Percentiles rank a stretch among this genome's conserved stretches.
These are phyloP conservation scores for Pseudogymnoascus sp. DNA, from an alignment of 2,329 filamentous ascomycete species.

Conservation along the genomic window DNA sequence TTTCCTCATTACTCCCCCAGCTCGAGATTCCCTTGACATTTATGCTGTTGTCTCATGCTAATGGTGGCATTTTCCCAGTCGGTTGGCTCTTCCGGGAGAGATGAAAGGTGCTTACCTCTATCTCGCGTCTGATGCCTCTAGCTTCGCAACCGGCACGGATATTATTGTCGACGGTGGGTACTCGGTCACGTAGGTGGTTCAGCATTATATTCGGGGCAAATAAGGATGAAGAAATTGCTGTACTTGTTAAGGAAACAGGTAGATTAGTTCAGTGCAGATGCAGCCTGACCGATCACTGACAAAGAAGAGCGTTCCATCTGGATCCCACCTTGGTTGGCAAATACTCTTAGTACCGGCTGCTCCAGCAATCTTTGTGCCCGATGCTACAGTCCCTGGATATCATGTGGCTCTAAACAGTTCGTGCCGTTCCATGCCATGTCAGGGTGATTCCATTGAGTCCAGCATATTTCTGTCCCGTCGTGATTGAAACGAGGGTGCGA, in stretches of 20 bases:
- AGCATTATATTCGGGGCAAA: not conserved
- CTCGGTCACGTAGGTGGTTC: conserved; percentile 26
- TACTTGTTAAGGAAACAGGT: conserved; percentile 33
- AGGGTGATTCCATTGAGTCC: conserved; percentile 49
- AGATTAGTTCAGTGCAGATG: conserved; percentile 36
- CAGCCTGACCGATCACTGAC: conserved; percentile 38
- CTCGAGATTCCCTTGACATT: no score
- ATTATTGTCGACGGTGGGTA: conserved; percentile 44
- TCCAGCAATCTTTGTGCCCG: conserved; percentile 35
- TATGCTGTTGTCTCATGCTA: no score
- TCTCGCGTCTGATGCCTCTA: conserved; percentile 38
- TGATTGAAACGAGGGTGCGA: conserved; percentile 41
- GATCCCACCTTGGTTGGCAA: conserved; percentile 44
- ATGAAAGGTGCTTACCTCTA: conserved; percentile 51
- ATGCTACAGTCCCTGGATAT: conserved; percentile 29
- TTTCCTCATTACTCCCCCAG: no score
- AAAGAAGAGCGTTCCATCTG: conserved; percentile 42
- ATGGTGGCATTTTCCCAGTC: no score
- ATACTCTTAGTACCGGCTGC: conserved; percentile 34
- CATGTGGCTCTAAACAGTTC: conserved; percentile 39
- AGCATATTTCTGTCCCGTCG: conserved; percentile 40
- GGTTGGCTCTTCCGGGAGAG: conserved; percentile 29
- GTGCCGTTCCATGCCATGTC: conserved; percentile 44
- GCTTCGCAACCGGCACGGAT: conserved; percentile 43
- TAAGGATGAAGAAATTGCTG: not conserved